A percentile compares a stretch with the other conserved stretches of the same genome.
These are phyloP conservation scores for Pythium diclinum DNA, from an alignment of 352 stramenopile genomes.

Conservation along the genomic window DNA sequence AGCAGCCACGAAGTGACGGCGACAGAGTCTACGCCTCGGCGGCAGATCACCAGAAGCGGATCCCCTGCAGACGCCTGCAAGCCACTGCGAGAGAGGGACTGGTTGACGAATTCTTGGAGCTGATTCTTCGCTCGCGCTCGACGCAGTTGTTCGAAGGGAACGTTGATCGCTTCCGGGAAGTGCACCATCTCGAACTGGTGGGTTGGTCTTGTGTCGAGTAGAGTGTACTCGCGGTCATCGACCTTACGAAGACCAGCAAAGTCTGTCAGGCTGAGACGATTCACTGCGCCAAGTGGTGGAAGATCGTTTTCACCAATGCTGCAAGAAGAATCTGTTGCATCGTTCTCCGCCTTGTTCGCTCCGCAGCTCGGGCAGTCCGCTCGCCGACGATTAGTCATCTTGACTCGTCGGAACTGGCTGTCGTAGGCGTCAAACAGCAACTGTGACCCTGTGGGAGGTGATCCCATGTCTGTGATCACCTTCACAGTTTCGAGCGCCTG, in stretches of 20 bases:
- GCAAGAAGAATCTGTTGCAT: neutral
- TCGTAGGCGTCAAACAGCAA: conserved; percentile 82
- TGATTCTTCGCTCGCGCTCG: neutral
- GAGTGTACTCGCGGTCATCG: conserved; percentile 27
- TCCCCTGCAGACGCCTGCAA: neutral
- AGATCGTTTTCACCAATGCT: neutral
- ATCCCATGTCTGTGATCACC: conserved; percentile 70
- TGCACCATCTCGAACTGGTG: conserved; percentile 79
- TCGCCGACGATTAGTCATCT: conserved; percentile 41
- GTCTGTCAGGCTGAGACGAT: conserved; percentile 36
- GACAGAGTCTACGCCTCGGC: conserved; percentile 73
- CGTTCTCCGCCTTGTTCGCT: neutral
- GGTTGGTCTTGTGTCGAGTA: conserved; percentile 56
- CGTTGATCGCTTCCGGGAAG: conserved; percentile 63
- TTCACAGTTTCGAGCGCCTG: conserved; percentile 94
- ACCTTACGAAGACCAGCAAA: conserved; percentile 32
- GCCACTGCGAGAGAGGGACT: neutral
- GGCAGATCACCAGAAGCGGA: conserved; percentile 62
- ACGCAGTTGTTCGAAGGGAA: conserved; percentile 46
- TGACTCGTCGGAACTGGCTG: conserved; percentile 61
- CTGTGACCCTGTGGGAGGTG: conserved; percentile 56
- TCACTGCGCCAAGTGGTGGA: conserved; percentile 2
- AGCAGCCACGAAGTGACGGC: conserved; percentile 59
- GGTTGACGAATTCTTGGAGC: neutral
- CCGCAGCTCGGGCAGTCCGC: conserved; percentile 34